A percentile compares a stretch with the other conserved stretches of the same genome.
Evolutionary conservation across 352 stramenopile genomes (phyloP).

Genomic region (Pythium rhizo-oryzae): DNA sequence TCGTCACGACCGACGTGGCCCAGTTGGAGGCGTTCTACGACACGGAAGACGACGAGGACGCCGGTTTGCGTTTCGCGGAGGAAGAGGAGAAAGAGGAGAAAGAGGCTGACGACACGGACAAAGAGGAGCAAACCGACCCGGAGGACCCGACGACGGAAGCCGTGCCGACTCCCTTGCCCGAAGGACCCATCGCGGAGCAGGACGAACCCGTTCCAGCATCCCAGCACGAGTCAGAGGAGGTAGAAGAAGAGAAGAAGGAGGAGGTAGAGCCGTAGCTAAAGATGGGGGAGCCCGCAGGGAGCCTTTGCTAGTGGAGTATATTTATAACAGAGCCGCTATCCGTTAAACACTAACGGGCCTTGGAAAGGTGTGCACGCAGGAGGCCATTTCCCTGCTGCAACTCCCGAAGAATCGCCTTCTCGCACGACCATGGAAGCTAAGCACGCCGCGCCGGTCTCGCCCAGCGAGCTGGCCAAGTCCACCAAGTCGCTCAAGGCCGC

Average conservation of each 20-base stretch:
- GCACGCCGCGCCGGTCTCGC: slow-evolving; percentile 40
- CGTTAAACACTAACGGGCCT: too few relatives aligned
- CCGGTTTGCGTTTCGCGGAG: slow-evolving; percentile 14
- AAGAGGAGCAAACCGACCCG: not conserved
- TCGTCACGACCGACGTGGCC: slow-evolving; percentile 59
- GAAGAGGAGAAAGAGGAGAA: slow-evolving; percentile 42
- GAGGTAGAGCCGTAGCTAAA: not conserved
- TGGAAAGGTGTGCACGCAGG: too few relatives aligned
- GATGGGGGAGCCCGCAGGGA: not conserved
- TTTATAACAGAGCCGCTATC: not conserved
- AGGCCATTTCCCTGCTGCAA: not conserved
- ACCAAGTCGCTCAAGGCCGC: slow-evolving; percentile 66
- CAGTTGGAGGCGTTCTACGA: slow-evolving; percentile 82
- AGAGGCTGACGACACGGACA: slow-evolving; percentile 4
- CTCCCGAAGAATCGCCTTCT: too few relatives aligned
- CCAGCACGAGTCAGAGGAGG: not conserved
- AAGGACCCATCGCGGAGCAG: not conserved
- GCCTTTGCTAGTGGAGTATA: not conserved
- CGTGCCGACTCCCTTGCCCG: too few relatives aligned
- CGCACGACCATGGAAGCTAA: slow-evolving; percentile 65
- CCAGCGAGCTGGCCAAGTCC: slow-evolving; percentile 60
- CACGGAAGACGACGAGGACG: slow-evolving; percentile 41
- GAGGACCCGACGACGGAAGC: too few relatives aligned
- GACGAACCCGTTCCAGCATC: slow-evolving; percentile 1
- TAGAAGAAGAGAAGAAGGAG: not conserved